phyloP scores from a whole-genome alignment of 352 stramenopile species.

The Globisporangium paddicum region DNA sequence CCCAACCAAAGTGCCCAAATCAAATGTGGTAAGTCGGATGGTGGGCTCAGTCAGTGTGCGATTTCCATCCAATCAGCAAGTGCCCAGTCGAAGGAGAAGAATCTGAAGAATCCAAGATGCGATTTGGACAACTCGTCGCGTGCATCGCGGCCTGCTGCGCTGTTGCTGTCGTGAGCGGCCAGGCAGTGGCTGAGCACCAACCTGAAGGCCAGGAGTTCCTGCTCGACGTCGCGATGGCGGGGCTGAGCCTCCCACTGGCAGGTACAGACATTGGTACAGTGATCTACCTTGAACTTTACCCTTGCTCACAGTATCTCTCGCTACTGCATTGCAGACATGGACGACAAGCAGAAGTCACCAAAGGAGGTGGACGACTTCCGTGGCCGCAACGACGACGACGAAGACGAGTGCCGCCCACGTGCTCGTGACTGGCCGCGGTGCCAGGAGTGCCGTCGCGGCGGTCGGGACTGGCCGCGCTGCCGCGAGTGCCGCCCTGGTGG shows the following conservation, averaged over 20 bases:
- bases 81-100: not conserved
- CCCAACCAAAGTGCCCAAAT: not conserved
- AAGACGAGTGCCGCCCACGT: not conserved
- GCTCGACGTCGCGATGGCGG: not conserved
- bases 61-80: not conserved
- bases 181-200: not conserved
- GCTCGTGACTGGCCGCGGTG: not conserved
- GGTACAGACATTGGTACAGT: not conserved
- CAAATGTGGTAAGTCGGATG: no score
- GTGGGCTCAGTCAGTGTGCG: not conserved
- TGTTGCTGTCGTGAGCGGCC: not conserved
- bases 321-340: not conserved
- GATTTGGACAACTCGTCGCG: not conserved
- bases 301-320: not conserved
- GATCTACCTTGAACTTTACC: not conserved
- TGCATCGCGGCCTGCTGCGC: not conserved
- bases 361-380: not conserved
- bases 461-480: not conserved
- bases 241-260: not conserved
- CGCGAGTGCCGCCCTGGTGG: not conserved
- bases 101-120: not conserved
- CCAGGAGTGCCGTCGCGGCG: not conserved
- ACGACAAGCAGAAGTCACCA: not conserved
- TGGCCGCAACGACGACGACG: not conserved
- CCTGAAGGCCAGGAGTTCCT: not conserved